Percentiles rank a stretch among this genome's conserved stretches.
Conservation (phyloP, 306 rosid genomes). For the Aeschynomene evenia region DNA sequence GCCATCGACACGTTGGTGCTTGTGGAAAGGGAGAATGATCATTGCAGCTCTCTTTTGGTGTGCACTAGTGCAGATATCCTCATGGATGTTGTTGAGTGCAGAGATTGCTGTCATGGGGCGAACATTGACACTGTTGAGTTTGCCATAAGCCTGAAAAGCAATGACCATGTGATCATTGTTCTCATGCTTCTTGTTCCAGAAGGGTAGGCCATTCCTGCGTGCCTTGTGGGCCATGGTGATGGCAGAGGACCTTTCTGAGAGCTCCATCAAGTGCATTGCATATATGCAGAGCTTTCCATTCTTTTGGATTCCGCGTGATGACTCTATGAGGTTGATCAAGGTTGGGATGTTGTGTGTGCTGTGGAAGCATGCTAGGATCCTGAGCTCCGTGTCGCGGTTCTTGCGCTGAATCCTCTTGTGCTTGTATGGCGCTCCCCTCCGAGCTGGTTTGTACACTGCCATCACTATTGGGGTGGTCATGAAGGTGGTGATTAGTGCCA, state of each 20-base stretch:
- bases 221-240: conserved; percentile 78
- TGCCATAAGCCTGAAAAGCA: conserved; percentile 63
- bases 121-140: conserved; percentile 50
- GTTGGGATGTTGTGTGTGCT: conserved; percentile 62
- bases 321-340: conserved; percentile 60
- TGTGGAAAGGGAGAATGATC: conserved; percentile 65
- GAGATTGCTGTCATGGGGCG: conserved; percentile 79
- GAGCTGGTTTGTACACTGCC: conserved; percentile 66
- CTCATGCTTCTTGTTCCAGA: conserved; percentile 57
- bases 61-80: conserved; percentile 66
- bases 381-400: conserved; percentile 46
- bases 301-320: conserved; percentile 59
- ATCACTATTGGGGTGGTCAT: conserved; percentile 71
- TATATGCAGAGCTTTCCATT: conserved; percentile 58
- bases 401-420: conserved; percentile 49
- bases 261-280: conserved; percentile 81
- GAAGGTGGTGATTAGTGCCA: conserved; percentile 78
- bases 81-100: conserved; percentile 52
- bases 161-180: conserved; percentile 51
- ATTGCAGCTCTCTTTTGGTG: conserved; percentile 57
- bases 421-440: conserved; percentile 67
- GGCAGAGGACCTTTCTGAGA: conserved; percentile 75
- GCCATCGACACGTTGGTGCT: conserved; percentile 59
- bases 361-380: conserved; percentile 72
- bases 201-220: conserved; percentile 64